Evolutionary conservation across 805 yeast genomes (phyloP).

Genomic region (Candida corydali): DNA sequence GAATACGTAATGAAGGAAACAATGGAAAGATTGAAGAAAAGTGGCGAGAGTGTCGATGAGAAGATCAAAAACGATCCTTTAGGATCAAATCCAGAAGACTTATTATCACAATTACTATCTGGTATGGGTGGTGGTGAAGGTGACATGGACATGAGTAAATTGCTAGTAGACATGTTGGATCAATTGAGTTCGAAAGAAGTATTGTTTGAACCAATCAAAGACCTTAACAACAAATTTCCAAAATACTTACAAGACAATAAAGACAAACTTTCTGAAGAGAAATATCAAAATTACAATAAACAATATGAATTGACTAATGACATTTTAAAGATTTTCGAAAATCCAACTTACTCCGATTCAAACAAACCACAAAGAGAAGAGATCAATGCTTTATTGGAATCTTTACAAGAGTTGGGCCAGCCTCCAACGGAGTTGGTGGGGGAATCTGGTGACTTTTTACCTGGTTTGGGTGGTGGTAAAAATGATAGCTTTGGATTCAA

Average conservation of each 20-base stretch:
- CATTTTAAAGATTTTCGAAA: constrained; percentile 66
- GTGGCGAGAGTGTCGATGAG: constrained; percentile 68
- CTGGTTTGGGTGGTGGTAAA: constrained; percentile 31
- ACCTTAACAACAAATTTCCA: constrained; percentile 68
- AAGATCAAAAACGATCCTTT: constrained; percentile 44
- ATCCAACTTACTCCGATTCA: constrained; percentile 54
- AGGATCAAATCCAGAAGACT: constrained; percentile 41
- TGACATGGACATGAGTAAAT: constrained; percentile 57
- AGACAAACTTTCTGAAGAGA: constrained; percentile 40
- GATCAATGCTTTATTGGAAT: constrained; percentile 57
- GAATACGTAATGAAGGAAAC: constrained; percentile 78
- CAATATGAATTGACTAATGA: constrained; percentile 62
- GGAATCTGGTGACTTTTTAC: constrained; percentile 43
- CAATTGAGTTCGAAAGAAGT: constrained; percentile 83
- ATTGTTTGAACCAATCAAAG: constrained; percentile 83
- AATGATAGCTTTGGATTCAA: constrained; percentile 42
- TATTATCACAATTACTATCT: constrained; percentile 59
- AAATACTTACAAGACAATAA: constrained; percentile 59
- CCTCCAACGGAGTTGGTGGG: constrained; percentile 77
- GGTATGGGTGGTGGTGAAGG: constrained; percentile 39
- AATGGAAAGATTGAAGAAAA: constrained; percentile 70
- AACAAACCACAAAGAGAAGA: constrained; percentile 41
- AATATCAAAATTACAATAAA: constrained; percentile 48
- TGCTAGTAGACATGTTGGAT: constrained; percentile 69
- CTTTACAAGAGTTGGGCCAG: constrained; percentile 70